Base-by-base conservation (phyloP, 2,329 filamentous ascomycete species). In the Magnaporthiopsis rhizophila region DNA sequence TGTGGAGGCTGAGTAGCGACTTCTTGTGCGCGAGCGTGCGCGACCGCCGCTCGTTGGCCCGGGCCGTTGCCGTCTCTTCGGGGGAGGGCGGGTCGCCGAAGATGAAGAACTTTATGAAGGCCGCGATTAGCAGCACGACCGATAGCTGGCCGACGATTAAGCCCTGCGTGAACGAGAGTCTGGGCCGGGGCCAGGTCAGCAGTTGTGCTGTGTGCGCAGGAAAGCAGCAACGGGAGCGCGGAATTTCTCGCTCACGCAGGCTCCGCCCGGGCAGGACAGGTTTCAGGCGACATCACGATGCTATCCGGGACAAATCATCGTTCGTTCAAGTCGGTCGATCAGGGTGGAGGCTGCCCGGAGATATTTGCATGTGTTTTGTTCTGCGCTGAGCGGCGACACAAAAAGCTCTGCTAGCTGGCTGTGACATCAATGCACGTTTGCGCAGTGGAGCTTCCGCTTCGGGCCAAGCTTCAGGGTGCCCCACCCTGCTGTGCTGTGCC, bases 61-160 rank as follows among this genome's bases (percentile, higher is more conserved):
- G 86, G 58, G 89, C 80, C 9, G 91, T 83, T 15, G 92, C 91
- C 26, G 89, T 91, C 64, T 89, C 87, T 68, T 96, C 92, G 66
- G 92, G 83, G 1, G 90, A 92, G 0, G 92, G 92, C 6, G 92
- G 87, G 73, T 98, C 95, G 70, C 95, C 95, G 74, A 99, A 98
- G 73, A 99, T 98, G 84, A 99, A 99, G 85, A 97, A 99, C 75
- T 97, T 97, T 77, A 99, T 98, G 78, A 99, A 98, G 69, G 90
- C 91, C 68, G 92, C 93, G 67, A 99, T 86, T 56, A 99, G 83
- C 30, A 98, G 80, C 18, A 97, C 91, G 59, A 99, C 90, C 2
- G 92, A 96, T 62, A 99, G 83, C 76, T 99, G 95, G 62, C 95
- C 95, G 38, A 98, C 83, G 61, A 99, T 86, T 70, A 99, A 89